Percentiles rank a stretch among this genome's conserved stretches.
Conservation (phyloP, 148 eudicot species). For the Beta vulgaris region DNA sequence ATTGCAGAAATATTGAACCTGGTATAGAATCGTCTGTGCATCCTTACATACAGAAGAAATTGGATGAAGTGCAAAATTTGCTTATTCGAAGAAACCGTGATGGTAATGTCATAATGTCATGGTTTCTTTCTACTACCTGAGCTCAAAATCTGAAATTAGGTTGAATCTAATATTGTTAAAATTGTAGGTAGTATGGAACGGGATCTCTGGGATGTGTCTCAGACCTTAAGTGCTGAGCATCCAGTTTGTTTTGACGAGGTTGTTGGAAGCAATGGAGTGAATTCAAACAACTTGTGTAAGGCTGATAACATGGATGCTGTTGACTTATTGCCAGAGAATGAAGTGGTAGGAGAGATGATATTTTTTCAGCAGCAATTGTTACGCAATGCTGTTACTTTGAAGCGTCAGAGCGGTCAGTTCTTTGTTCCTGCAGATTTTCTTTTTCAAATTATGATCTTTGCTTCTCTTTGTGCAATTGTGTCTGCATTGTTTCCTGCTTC, state of each 20-base stretch:
- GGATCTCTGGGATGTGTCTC: constrained; percentile 29
- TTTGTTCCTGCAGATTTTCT: constrained; percentile 14
- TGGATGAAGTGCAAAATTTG: constrained; percentile 42
- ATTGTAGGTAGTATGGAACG: constrained; percentile 43
- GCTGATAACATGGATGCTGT: constrained; percentile 43
- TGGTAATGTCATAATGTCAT: constrained; percentile 57
- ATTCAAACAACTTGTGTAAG: constrained; percentile 39
- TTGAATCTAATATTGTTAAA: constrained; percentile 30
- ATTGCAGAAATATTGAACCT: constrained; percentile 46
- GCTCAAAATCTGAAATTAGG: constrained; percentile 15
- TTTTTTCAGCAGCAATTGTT: constrained; percentile 62
- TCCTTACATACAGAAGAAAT: constrained; percentile 47
- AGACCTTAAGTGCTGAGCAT: constrained; percentile 36
- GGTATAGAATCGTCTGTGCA: constrained; percentile 49
- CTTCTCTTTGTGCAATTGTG: background rate
- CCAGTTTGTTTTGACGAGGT: constrained; percentile 30
- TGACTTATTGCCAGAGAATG: constrained; percentile 62
- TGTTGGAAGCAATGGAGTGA: constrained; percentile 30
- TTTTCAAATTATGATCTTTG: background rate
- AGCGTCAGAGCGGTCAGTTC: constrained; percentile 56
- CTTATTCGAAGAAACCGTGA: constrained; percentile 26
- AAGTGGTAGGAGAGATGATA: constrained; percentile 87
- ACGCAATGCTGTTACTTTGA: constrained; percentile 54
- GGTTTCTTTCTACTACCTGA: constrained; percentile 13
- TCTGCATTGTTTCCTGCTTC: background rate